Conservation (phyloP, 1,284 basidiomycete genomes). For the Trametes hirsuta region DNA sequence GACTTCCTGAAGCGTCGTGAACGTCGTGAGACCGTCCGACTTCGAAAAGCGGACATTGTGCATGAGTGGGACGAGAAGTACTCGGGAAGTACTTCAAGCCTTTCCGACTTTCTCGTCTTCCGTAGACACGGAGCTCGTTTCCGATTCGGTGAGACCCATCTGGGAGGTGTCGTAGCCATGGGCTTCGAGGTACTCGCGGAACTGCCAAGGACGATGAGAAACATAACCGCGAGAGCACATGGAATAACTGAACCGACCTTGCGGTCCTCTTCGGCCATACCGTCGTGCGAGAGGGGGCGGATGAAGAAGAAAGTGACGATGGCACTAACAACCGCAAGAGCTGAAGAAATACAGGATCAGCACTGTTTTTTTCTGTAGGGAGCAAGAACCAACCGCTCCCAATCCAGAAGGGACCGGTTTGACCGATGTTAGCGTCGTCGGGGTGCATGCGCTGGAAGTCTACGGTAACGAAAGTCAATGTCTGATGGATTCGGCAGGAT, state of each 20-base stretch:
- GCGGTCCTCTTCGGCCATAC: constrained; percentile 79
- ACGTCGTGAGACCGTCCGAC: background rate
- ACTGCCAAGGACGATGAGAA: constrained; percentile 42
- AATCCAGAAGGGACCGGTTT: constrained; percentile 84
- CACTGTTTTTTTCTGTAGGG: background rate
- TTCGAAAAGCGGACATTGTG: background rate
- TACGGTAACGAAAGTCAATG: constrained; percentile 24
- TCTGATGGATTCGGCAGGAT: no score
- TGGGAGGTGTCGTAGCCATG: constrained; percentile 76
- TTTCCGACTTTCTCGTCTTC: constrained; percentile 19
- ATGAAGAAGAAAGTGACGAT: constrained; percentile 77
- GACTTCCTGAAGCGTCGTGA: background rate
- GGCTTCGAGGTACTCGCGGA: constrained; percentile 78
- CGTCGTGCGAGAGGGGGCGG: constrained; percentile 73
- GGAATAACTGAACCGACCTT: constrained; percentile 42
- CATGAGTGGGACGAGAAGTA: background rate
- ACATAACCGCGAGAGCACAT: constrained; percentile 1
- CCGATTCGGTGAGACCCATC: constrained; percentile 54
- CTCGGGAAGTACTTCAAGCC: background rate
- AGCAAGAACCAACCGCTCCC: constrained; percentile 55
- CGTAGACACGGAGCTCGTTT: constrained; percentile 12
- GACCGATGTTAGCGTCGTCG: constrained; percentile 48
- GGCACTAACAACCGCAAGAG: constrained; percentile 80
- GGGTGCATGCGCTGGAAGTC: constrained; percentile 54
- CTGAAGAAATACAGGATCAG: constrained; percentile 29